Evolutionary conservation across 768 basidiomycete genomes (phyloP).

Genomic region (Hericium erinaceus): DNA sequence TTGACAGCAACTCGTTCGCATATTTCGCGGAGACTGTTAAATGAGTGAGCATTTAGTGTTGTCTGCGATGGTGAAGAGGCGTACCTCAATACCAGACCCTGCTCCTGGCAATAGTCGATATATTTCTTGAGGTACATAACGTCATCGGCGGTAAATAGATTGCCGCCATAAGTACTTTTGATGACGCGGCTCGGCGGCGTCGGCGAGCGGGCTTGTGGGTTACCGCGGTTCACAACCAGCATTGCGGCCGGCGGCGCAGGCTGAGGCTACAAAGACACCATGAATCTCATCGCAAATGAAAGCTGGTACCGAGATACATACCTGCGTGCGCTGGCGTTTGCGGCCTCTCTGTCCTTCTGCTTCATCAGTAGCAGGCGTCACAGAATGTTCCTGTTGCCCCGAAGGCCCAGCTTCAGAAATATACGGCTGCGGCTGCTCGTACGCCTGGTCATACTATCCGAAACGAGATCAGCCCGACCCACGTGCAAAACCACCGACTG

Average conservation of each 20-base stretch:
- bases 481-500: neutral
- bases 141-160: conserved; percentile 79
- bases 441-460: conserved; percentile 44
- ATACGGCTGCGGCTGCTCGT: conserved; percentile 48
- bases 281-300: neutral
- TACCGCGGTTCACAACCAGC: conserved; percentile 56
- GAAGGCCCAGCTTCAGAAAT: conserved; percentile 41
- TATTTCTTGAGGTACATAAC: conserved; percentile 78
- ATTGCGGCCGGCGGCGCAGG: conserved; percentile 61
- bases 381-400: conserved; percentile 30
- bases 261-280: conserved; percentile 30
- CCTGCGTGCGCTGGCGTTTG: conserved; percentile 58
- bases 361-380: conserved; percentile 18
- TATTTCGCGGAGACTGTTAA: conserved; percentile 57
- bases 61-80: neutral
- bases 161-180: conserved; percentile 86
- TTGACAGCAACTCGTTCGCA: conserved; percentile 83
- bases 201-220: conserved; percentile 67
- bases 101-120: conserved; percentile 85
- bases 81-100: conserved; percentile 63
- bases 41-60: neutral
- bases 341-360: conserved; percentile 47
- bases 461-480: neutral
- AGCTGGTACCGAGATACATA: conserved; percentile 14
- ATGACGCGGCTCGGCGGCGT: conserved; percentile 77